Evolutionary conservation across 2,329 filamentous ascomycete species (phyloP), one percentile per base, ranked within the genome.

Genomic region (Penicillium decumbens): DNA sequence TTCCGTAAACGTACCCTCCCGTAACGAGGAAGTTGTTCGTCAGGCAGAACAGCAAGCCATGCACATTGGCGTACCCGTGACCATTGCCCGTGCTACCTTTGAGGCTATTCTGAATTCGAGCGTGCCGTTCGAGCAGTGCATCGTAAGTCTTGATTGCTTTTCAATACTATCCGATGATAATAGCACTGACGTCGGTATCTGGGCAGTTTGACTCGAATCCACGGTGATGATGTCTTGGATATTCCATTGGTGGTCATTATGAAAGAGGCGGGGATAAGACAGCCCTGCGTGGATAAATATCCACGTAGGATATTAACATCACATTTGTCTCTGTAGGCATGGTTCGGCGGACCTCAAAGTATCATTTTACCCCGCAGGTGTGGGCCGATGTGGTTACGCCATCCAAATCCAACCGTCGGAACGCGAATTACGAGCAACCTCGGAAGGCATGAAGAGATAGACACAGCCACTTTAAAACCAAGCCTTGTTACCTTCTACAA

Each of bases 101-200:
- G 49, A 41, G 4, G 49, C 46, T 18, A 45, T 49, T 38, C 4
- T 51, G 15, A 45, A 49, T 20, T 45, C 41, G 10, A 52, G 50
- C 32, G 43, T 49, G n/a, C 41, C 20, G 30, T 52, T 49, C 12
- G 46, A 52, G 20, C 10, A 49, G 25, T 49, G 49, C 30, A 49
- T 51, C 23, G 45, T 49, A 27, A 40, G 49, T 45, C 8, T 37
- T 15, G 4, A 10, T 2, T 12, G 15, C 8, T 8, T 37, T 37
- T 35, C 28, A 29, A 18, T 9, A 5, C 9, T 3, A 8, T 18
- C 7, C 7, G 20, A 23, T 23, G 20, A 4, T 18, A 29, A 3
- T 29, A 9, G 8, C 1, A 33, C n/a, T 18, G 6, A 35, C 18
- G n/a, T 9, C 15, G 15, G 15, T 6, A 9, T 12, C 3, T 12